These are phyloP conservation scores for Tulasnella sp. DNA, from an alignment of 768 basidiomycete species.

Conservation along the genomic window DNA sequence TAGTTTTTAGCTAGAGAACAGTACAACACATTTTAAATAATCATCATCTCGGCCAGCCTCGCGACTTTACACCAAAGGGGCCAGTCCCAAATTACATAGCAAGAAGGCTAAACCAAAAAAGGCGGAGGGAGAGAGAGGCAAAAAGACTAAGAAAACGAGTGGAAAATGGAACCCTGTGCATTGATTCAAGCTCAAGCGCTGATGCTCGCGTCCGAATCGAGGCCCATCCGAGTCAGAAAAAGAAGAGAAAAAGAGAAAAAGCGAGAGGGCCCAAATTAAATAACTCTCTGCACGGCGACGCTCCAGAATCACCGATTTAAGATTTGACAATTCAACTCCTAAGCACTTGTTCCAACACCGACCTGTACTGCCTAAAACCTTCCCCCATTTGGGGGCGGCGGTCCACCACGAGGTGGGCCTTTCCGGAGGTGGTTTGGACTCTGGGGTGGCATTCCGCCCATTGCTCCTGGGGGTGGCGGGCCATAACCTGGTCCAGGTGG, in stretches of 20 bases:
- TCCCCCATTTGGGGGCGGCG: conserved; percentile 11
- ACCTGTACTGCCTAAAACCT: background rate
- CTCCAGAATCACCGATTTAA: background rate
- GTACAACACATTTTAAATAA: conserved; percentile 3
- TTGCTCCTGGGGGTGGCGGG: background rate
- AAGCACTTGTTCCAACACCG: background rate
- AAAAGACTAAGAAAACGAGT: background rate
- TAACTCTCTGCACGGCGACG: background rate
- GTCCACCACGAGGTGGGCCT: conserved; percentile 10
- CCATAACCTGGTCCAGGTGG: conserved; percentile 7
- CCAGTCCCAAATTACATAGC: background rate
- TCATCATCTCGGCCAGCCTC: background rate
- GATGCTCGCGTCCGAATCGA: background rate
- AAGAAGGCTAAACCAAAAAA: conserved; percentile 10
- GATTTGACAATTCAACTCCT: background rate
- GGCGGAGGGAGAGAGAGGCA: background rate
- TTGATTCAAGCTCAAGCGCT: background rate
- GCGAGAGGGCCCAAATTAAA: background rate
- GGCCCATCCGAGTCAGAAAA: background rate
- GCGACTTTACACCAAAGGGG: background rate
- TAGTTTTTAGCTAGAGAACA: background rate
- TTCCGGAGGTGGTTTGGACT: conserved; percentile 12
- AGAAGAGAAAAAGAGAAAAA: background rate
- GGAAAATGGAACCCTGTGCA: background rate
- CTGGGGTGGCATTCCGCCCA: background rate